Percentiles rank a stretch among this genome's conserved stretches.
Evolutionary conservation across 352 stramenopile species (phyloP).

Genomic region (Pythium brachiatum): DNA sequence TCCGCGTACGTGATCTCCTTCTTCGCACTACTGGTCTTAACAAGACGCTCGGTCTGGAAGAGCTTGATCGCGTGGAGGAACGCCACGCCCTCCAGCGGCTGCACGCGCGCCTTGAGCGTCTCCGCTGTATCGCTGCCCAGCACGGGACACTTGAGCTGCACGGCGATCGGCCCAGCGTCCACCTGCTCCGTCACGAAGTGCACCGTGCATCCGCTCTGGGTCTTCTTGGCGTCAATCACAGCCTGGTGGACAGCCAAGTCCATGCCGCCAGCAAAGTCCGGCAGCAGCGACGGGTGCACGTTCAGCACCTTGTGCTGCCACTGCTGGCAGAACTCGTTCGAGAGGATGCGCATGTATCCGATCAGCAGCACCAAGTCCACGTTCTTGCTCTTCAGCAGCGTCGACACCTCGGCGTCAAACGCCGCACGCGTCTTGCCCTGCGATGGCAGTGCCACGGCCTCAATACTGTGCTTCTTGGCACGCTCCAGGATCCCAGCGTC

Average conservation of each 20-base stretch:
- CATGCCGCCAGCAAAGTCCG: constrained; percentile 99
- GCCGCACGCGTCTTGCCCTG: constrained; percentile 87
- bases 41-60: constrained; percentile 64
- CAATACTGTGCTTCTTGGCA: constrained; percentile 77
- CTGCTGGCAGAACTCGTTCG: constrained; percentile 92
- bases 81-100: constrained; percentile 94
- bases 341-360: constrained; percentile 99
- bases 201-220: constrained; percentile 97
- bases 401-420: constrained; percentile 95
- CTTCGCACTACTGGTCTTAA: constrained; percentile 52
- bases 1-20: constrained; percentile 96
- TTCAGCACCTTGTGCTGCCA: constrained; percentile 97
- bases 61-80: constrained; percentile 87
- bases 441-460: constrained; percentile 57
- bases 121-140: constrained; percentile 91
- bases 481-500: constrained; percentile 94
- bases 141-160: constrained; percentile 95
- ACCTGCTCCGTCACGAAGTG: constrained; percentile 98
- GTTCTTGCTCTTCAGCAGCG: constrained; percentile 89
- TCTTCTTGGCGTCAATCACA: constrained; percentile 96
- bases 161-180: constrained; percentile 96
- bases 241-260: constrained; percentile 98
- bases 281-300: constrained; percentile 98
- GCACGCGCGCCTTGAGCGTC: constrained; percentile 96
- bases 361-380: constrained; percentile 98